Conservation (phyloP, 2,329 filamentous ascomycete species). For the Calonectria naviculata region DNA sequence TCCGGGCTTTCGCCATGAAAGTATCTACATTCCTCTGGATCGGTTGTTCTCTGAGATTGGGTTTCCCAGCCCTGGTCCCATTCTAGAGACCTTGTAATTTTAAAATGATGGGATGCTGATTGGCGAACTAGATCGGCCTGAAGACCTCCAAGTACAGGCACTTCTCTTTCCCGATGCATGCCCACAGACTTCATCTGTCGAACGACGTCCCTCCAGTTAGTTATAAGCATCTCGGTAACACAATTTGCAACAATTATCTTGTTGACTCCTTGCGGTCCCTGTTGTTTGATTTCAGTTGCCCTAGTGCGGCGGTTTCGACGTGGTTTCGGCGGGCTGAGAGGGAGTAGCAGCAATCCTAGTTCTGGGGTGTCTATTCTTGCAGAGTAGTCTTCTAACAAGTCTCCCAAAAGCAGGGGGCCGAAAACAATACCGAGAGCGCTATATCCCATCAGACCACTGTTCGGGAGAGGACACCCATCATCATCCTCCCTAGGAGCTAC, state of each 20-base stretch:
- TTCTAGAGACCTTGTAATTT: constrained; percentile 50
- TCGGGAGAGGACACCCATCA: constrained; percentile 62
- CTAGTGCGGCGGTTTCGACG: constrained; percentile 40
- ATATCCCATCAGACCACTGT: constrained; percentile 73
- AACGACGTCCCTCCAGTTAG: constrained; percentile 73
- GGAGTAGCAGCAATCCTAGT: constrained; percentile 55
- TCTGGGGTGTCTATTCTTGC: constrained; percentile 57
- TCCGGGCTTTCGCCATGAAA: constrained; percentile 46
- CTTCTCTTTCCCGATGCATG: constrained; percentile 37
- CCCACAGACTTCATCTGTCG: constrained; percentile 66
- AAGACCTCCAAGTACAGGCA: constrained; percentile 24
- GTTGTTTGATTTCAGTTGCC: constrained; percentile 10
- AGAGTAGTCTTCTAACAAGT: constrained; percentile 64
- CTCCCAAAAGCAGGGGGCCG: constrained; percentile 71
- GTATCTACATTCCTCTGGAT: neutral
- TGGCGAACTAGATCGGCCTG: constrained; percentile 44
- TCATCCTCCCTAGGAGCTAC: constrained; percentile 62
- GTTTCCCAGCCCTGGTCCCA: constrained; percentile 41
- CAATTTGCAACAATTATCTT: constrained; percentile 68
- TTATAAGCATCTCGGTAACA: constrained; percentile 73
- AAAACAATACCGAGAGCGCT: constrained; percentile 72
- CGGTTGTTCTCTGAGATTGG: constrained; percentile 18
- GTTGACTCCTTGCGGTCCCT: constrained; percentile 54
- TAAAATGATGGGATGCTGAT: constrained; percentile 55
- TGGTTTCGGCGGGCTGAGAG: constrained; percentile 55